These are phyloP conservation scores for Aspergillus sp. DNA, from an alignment of 2,329 filamentous ascomycete genomes.

Conservation along the genomic window DNA sequence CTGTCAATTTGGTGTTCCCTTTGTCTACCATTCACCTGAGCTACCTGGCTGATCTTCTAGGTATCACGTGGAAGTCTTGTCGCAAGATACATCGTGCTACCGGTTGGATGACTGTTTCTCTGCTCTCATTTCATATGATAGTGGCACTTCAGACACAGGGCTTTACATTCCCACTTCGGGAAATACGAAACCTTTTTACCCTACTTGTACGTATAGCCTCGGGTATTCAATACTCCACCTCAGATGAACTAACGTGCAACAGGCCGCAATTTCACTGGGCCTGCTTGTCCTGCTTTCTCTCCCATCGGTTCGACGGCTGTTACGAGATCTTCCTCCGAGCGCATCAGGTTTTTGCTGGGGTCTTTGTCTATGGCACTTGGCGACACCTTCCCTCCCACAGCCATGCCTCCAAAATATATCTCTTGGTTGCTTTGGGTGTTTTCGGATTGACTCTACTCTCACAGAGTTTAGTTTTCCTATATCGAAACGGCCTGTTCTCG, in stretches of 20 bases:
- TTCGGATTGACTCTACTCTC: constrained; percentile 17
- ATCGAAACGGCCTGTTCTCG: constrained; percentile 20
- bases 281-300: constrained; percentile 19
- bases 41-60: constrained; percentile 17
- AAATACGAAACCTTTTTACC: constrained; percentile 16
- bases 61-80: constrained; percentile 14
- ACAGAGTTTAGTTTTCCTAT: constrained; percentile 17
- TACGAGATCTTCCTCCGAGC: constrained; percentile 27
- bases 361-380: constrained; percentile 23
- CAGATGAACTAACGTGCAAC: constrained; percentile 8
- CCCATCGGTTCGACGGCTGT: constrained; percentile 17
- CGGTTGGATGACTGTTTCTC: constrained; percentile 17
- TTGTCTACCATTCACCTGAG: constrained; percentile 17
- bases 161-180: constrained; percentile 10
- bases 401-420: constrained; percentile 15
- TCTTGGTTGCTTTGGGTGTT: constrained; percentile 17
- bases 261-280: constrained; percentile 16
- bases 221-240: neutral
- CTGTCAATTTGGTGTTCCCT: constrained; percentile 21
- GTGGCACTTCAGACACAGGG: constrained; percentile 6
- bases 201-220: constrained; percentile 13
- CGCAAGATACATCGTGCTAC: constrained; percentile 17
- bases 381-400: constrained; percentile 15
- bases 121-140: constrained; percentile 19
- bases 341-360: constrained; percentile 18